A percentile compares a stretch with the other conserved stretches of the same genome.
These are phyloP conservation scores for Tricholoma hemisulphureum DNA, from an alignment of 768 basidiomycete species.

Conservation along the genomic window DNA sequence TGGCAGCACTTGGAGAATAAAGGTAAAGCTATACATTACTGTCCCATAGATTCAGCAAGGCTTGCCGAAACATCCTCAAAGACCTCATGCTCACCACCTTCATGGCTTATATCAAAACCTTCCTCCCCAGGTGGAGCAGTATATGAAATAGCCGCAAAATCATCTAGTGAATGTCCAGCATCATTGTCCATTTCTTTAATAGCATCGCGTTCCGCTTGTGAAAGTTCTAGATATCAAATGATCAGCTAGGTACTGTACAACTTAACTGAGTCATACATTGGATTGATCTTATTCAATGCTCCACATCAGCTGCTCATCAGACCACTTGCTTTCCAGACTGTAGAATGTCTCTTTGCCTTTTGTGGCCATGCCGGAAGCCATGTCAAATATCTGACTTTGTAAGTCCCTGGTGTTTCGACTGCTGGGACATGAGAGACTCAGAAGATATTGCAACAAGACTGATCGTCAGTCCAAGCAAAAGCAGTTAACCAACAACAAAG, in stretches of 20 bases:
- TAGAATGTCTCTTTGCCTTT: background rate
- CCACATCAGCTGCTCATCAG: background rate
- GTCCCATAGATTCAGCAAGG: background rate
- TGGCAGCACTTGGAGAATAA: background rate
- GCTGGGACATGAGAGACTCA: background rate
- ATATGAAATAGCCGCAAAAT: slow-evolving; percentile 3
- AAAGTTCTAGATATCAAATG: too few relatives aligned
- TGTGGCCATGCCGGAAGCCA: background rate
- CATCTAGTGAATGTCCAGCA: slow-evolving; percentile 1
- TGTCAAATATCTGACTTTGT: background rate
- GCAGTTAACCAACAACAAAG: too few relatives aligned
- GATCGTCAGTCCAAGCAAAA: too few relatives aligned
- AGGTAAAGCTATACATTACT: background rate
- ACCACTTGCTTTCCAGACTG: background rate
- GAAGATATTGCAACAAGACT: too few relatives aligned
- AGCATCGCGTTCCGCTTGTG: too few relatives aligned
- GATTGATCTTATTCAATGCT: background rate
- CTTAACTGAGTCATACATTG: background rate
- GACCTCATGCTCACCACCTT: too few relatives aligned
- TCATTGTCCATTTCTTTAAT: slow-evolving; percentile 2
- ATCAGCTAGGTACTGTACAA: too few relatives aligned
- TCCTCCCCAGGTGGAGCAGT: too few relatives aligned
- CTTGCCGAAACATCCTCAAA: slow-evolving; percentile 7
- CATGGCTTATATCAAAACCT: background rate
- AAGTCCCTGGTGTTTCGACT: background rate